Percentiles rank a stretch among this genome's conserved stretches.
Evolutionary conservation across 192 early-diverging fungal species (phyloP).

Genomic region (Gamsiella multidivaricata): DNA sequence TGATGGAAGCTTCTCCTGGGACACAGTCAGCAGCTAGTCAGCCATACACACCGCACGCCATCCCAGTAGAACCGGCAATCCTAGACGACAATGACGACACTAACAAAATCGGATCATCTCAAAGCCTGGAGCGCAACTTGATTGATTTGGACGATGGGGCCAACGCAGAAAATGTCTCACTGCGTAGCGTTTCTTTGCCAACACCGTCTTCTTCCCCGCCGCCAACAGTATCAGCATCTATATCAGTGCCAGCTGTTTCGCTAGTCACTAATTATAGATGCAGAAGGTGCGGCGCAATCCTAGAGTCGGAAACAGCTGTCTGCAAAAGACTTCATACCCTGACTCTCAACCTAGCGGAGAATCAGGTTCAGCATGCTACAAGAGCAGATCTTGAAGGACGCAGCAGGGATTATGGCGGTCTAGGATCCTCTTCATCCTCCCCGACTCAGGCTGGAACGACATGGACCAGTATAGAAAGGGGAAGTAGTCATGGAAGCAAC

Average conservation of each 20-base stretch:
- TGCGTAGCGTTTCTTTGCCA: not conserved
- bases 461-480: too few relatives aligned
- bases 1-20: not conserved
- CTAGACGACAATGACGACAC: not conserved
- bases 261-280: conserved; percentile 22
- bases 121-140: not conserved
- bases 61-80: not conserved
- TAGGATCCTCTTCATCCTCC: not conserved
- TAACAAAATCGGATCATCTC: too few relatives aligned
- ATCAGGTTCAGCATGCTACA: conserved; percentile 8
- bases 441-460: not conserved
- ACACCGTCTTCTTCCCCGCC: not conserved
- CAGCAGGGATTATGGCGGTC: not conserved
- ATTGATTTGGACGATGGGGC: conserved; percentile 1
- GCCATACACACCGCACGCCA: not conserved
- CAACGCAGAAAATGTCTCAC: not conserved
- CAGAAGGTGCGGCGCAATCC: conserved; percentile 15
- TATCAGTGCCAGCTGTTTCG: not conserved
- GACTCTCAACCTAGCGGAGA: not conserved
- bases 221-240: not conserved
- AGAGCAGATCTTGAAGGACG: conserved; percentile 5
- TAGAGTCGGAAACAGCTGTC: conserved; percentile 30
- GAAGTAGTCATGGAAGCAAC: not conserved
- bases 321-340: conserved; percentile 27
- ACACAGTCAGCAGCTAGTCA: too few relatives aligned